Conservation (phyloP, 2,329 filamentous ascomycete species). For the Phialocephala subalpina region DNA sequence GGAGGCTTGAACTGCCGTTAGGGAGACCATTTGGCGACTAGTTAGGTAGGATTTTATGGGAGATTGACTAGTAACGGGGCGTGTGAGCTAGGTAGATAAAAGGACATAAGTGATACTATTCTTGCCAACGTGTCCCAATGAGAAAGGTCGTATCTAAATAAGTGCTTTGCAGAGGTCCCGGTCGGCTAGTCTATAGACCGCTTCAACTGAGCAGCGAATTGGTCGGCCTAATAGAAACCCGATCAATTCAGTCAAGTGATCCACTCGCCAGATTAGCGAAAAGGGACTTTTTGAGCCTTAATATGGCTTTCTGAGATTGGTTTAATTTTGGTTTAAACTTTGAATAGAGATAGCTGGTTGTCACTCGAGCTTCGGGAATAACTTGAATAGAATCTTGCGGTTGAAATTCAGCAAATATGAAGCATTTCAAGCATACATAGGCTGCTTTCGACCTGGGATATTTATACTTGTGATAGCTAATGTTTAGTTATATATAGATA, state of each 20-base stretch:
- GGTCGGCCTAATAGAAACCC: not conserved
- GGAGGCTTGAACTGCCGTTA: constrained; percentile 44
- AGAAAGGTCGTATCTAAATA: not conserved
- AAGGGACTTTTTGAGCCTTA: not conserved
- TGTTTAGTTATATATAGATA: too few relatives aligned
- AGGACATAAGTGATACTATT: not conserved
- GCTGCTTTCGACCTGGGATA: too few relatives aligned
- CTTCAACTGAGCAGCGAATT: not conserved
- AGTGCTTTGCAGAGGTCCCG: not conserved
- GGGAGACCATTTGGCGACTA: constrained; percentile 37
- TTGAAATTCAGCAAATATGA: too few relatives aligned
- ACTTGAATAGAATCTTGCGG: too few relatives aligned
- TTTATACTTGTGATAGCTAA: too few relatives aligned
- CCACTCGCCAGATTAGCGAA: not conserved
- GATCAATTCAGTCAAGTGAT: not conserved
- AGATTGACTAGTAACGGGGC: not conserved
- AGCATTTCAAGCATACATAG: too few relatives aligned
- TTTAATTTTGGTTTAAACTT: too few relatives aligned
- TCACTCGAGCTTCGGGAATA: too few relatives aligned
- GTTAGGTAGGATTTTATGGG: not conserved
- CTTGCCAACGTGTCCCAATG: not conserved
- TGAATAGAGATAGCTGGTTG: too few relatives aligned
- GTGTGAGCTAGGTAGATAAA: not conserved
- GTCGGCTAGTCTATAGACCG: too few relatives aligned
- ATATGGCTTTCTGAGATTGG: too few relatives aligned